phyloP scores from a whole-genome alignment of 2,329 filamentous ascomycete genomes.

The Clarireedia paspali region DNA sequence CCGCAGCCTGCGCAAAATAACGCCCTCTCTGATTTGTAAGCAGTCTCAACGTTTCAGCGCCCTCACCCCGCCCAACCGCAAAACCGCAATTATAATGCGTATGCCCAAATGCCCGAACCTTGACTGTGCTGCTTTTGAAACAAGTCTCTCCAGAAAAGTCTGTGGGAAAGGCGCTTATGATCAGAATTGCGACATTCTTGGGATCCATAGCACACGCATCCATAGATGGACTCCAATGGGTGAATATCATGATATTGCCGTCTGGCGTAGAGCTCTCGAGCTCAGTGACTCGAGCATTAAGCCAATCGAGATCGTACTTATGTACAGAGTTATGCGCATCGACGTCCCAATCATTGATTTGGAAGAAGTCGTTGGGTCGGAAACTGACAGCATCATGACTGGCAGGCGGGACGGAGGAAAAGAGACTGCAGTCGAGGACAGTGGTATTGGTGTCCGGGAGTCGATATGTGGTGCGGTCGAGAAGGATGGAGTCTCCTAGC shows the following conservation, averaged over 20 bases:
- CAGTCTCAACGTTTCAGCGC: constrained; percentile 23
- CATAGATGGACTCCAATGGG: constrained; percentile 31
- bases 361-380: constrained; percentile 10
- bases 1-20: not conserved
- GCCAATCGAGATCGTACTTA: constrained; percentile 30
- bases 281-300: constrained; percentile 31
- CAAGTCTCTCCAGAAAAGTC: constrained; percentile 33
- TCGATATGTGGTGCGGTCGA: constrained; percentile 35
- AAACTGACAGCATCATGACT: constrained; percentile 23
- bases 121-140: constrained; percentile 26
- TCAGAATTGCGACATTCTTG: constrained; percentile 13
- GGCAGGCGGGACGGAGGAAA: constrained; percentile 37
- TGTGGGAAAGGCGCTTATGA: constrained; percentile 43
- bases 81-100: constrained; percentile 38
- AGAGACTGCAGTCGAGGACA: constrained; percentile 41
- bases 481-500: constrained; percentile 30
- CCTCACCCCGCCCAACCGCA: constrained; percentile 16
- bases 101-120: constrained; percentile 38
- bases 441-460: constrained; percentile 29
- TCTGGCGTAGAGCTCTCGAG: constrained; percentile 28
- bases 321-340: constrained; percentile 8
- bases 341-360: constrained; percentile 8
- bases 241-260: constrained; percentile 32
- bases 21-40: constrained; percentile 39
- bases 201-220: constrained; percentile 7